Evolutionary conservation across 768 basidiomycete species (phyloP).

Genomic region (Heimioporus sp.): DNA sequence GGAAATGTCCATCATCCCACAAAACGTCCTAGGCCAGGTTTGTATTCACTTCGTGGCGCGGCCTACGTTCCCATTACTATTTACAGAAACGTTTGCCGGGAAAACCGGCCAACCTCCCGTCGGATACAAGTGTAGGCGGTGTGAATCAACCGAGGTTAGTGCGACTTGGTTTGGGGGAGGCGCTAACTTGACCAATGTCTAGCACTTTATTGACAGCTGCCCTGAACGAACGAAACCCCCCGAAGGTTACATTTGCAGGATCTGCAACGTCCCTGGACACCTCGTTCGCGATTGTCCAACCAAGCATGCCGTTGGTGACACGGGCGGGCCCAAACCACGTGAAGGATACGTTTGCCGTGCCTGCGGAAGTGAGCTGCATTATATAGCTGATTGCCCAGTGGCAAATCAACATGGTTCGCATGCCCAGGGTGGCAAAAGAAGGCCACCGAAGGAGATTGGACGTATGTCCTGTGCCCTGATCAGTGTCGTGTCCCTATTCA

Average conservation of each 20-base stretch:
- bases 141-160: slow-evolving; percentile 70
- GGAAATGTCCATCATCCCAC: slow-evolving; percentile 54
- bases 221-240: slow-evolving; percentile 75
- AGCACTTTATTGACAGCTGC: slow-evolving; percentile 80
- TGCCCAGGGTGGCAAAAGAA: slow-evolving; percentile 35
- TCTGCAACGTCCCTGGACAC: slow-evolving; percentile 85
- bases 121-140: slow-evolving; percentile 77
- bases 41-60: slow-evolving; percentile 13
- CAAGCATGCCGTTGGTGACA: slow-evolving; percentile 73
- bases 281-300: slow-evolving; percentile 89
- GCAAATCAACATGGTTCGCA: slow-evolving; percentile 50
- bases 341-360: slow-evolving; percentile 89
- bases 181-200: slow-evolving; percentile 1
- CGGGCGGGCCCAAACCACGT: slow-evolving; percentile 78
- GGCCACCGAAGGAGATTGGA: slow-evolving; percentile 73
- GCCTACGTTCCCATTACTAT: not conserved
- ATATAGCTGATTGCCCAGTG: slow-evolving; percentile 82
- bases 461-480: slow-evolving; percentile 52
- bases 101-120: slow-evolving; percentile 58
- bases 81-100: slow-evolving; percentile 26
- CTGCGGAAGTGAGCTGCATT: slow-evolving; percentile 85
- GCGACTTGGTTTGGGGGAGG: not conserved
- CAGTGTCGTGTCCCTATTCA: not conserved
- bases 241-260: slow-evolving; percentile 84
- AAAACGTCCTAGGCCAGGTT: slow-evolving; percentile 60